phyloP scores from a whole-genome alignment of 805 yeast genomes.

The Kazachstania africana region DNA sequence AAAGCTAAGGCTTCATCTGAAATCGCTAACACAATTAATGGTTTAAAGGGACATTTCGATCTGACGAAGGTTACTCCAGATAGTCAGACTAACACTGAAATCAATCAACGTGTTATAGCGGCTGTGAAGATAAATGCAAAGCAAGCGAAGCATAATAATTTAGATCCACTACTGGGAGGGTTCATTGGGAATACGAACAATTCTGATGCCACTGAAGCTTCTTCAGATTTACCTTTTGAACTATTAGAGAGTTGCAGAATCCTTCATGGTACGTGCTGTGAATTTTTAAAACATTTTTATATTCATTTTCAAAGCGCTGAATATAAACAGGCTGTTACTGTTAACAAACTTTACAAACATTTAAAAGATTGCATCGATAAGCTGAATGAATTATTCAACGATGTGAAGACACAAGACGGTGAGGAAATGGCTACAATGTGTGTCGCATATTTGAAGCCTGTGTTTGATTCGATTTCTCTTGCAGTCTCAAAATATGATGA shows the following conservation, averaged over 20 bases:
- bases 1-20: constrained; percentile 2
- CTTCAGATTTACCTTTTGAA: constrained; percentile 25
- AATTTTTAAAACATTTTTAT: constrained; percentile 71
- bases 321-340: constrained; percentile 31
- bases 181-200: constrained; percentile 12
- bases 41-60: constrained; percentile 16
- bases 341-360: constrained; percentile 37
- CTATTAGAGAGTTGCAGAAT: constrained; percentile 41
- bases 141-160: constrained; percentile 32
- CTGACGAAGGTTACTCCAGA: constrained; percentile 19
- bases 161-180: constrained; percentile 17
- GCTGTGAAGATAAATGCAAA: constrained; percentile 44
- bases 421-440: constrained; percentile 19
- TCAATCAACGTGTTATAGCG: constrained; percentile 31
- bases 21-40: constrained; percentile 9
- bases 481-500: constrained; percentile 37
- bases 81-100: constrained; percentile 16
- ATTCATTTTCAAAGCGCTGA: constrained; percentile 42
- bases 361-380: constrained; percentile 38
- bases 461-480: constrained; percentile 32
- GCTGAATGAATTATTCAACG: constrained; percentile 18
- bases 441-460: constrained; percentile 31
- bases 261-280: constrained; percentile 62
- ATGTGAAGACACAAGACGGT: constrained; percentile 22
- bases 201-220: constrained; percentile 22